Evolutionary conservation across 768 basidiomycete genomes (phyloP).

Genomic region (Brasilioporus rufonigricans): DNA sequence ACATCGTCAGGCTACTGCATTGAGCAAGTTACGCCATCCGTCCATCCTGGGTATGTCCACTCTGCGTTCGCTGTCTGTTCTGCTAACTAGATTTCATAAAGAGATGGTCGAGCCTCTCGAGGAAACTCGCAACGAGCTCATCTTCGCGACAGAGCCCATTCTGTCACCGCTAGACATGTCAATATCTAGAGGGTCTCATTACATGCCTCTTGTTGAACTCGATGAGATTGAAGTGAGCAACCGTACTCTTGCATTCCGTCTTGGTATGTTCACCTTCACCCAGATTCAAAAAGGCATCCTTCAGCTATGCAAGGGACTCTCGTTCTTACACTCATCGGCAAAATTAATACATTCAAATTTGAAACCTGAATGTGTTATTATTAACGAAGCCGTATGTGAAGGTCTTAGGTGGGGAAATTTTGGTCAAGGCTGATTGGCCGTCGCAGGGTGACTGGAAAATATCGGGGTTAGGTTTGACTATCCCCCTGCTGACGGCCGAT

Average conservation of each 20-base stretch:
- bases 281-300: slow-evolving; percentile 96
- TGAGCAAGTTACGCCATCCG: slow-evolving; percentile 87
- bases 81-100: slow-evolving; percentile 28
- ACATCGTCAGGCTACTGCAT: slow-evolving; percentile 66
- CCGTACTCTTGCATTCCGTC: not conserved
- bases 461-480: slow-evolving; percentile 84
- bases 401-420: not conserved
- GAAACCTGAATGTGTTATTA: slow-evolving; percentile 80
- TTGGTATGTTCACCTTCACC: slow-evolving; percentile 4
- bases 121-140: slow-evolving; percentile 84
- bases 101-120: slow-evolving; percentile 98
- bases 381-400: slow-evolving; percentile 78
- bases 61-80: not conserved
- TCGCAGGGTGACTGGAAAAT: slow-evolving; percentile 97
- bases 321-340: slow-evolving; percentile 90
- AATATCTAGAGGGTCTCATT: slow-evolving; percentile 60
- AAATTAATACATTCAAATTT: slow-evolving; percentile 91
- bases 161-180: slow-evolving; percentile 78
- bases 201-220: slow-evolving; percentile 67
- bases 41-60: slow-evolving; percentile 72
- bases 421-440: not conserved
- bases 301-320: slow-evolving; percentile 86
- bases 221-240: slow-evolving; percentile 89
- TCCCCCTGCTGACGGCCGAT: slow-evolving; percentile 64
- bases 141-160: slow-evolving; percentile 92